phyloP scores from a whole-genome alignment of 2,329 filamentous ascomycete species.

The Epichloe brachyelytri region DNA sequence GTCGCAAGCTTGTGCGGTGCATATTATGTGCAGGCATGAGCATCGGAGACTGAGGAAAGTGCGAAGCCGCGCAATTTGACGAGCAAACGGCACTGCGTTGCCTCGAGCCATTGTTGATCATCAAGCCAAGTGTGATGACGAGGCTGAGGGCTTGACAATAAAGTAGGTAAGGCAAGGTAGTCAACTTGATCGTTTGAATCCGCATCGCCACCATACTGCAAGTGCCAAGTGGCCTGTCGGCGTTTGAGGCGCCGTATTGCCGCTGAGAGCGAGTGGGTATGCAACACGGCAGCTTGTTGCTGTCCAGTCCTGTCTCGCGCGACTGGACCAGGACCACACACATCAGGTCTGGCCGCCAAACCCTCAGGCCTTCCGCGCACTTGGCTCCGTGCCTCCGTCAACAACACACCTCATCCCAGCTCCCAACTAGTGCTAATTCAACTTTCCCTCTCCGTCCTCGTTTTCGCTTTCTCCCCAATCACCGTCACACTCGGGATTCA shows the following conservation, averaged over 20 bases:
- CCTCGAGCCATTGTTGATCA: too few species aligned
- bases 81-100: too few species aligned
- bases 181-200: too few species aligned
- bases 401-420: conserved; percentile 4
- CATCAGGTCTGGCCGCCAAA: background rate
- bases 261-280: background rate
- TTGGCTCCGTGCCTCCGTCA: background rate
- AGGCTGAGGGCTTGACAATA: too few species aligned
- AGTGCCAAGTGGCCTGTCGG: background rate
- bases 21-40: too few species aligned
- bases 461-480: background rate
- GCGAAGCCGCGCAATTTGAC: too few species aligned
- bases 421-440: conserved; percentile 1
- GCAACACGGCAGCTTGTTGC: background rate
- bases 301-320: background rate
- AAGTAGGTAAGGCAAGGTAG: too few species aligned
- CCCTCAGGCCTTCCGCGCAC: background rate
- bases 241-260: background rate
- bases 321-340: background rate
- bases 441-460: background rate
- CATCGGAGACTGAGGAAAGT: too few species aligned
- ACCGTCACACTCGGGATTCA: conserved; percentile 1
- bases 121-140: too few species aligned
- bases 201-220: background rate
- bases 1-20: too few species aligned